Percentiles rank a stretch among this genome's conserved stretches.
Evolutionary conservation across 306 rosid genomes (phyloP).

Genomic region (Trifolium repens): DNA sequence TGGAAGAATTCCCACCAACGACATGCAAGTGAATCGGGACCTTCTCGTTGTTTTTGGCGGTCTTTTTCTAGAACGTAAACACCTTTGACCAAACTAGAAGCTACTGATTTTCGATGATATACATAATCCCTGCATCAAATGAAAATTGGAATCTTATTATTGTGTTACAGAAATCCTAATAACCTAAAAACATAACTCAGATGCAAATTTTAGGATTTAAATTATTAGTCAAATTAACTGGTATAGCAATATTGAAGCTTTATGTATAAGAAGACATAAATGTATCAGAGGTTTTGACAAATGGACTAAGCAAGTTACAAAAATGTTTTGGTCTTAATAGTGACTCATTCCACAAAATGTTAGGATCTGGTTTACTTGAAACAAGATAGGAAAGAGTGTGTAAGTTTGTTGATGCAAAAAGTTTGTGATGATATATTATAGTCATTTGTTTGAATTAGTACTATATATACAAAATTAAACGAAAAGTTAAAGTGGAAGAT

Average conservation of each 20-base stretch:
- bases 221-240: not conserved
- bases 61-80: slow-evolving; percentile 84
- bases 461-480: not conserved
- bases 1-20: slow-evolving; percentile 91
- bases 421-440: not conserved
- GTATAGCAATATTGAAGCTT: not conserved
- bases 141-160: not conserved
- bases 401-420: not conserved
- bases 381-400: not conserved
- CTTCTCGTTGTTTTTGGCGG: slow-evolving; percentile 70
- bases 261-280: slow-evolving; percentile 2
- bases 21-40: slow-evolving; percentile 65
- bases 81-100: slow-evolving; percentile 90
- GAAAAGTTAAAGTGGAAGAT: not conserved
- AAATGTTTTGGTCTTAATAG: too few species aligned
- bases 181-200: not conserved
- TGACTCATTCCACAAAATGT: too few species aligned
- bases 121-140: slow-evolving; percentile 59
- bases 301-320: not conserved
- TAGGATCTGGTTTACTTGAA: too few species aligned
- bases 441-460: not conserved
- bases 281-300: not conserved
- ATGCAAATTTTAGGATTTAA: slow-evolving; percentile 9
- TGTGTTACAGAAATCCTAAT: slow-evolving; percentile 17
- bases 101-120: slow-evolving; percentile 71